A percentile compares a stretch with the other conserved stretches of the same genome.
These are phyloP conservation scores for Medicago truncatula DNA, from an alignment of 306 rosid species.

Conservation along the genomic window DNA sequence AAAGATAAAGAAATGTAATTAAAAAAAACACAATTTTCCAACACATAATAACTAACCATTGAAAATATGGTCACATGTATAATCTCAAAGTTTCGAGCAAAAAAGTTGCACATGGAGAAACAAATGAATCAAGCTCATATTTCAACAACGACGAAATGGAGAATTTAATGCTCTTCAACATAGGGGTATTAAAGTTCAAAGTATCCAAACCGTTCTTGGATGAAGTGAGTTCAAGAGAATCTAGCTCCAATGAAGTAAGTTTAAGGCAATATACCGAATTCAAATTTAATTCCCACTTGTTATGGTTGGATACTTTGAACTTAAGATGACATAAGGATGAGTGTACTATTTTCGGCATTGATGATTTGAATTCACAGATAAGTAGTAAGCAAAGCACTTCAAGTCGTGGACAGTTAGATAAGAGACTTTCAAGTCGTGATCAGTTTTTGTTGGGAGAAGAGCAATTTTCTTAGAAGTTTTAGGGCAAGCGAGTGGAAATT, in stretches of 20 bases:
- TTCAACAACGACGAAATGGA: neutral
- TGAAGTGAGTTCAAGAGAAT: neutral
- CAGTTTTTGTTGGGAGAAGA: too few species aligned
- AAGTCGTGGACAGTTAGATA: neutral
- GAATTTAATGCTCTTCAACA: neutral
- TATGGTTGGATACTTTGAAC: neutral
- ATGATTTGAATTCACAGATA: neutral
- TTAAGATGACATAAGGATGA: constrained; percentile 9
- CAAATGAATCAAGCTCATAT: neutral
- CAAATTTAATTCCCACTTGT: neutral
- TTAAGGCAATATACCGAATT: neutral
- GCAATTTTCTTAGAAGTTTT: too few species aligned
- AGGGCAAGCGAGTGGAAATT: too few species aligned
- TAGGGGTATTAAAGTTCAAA: neutral
- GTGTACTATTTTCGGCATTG: neutral
- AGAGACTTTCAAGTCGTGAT: neutral
- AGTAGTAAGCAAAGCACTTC: neutral
- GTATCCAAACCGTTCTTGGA: neutral
- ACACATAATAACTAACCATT: neutral
- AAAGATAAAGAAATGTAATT: neutral
- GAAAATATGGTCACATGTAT: neutral
- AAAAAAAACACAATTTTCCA: neutral
- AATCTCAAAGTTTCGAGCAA: constrained; percentile 23
- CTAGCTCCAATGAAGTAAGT: neutral
- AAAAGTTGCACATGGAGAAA: neutral